Evolutionary conservation across 108 stramenopile species (phyloP).

Genomic region (Skeletonema menzelii): DNA sequence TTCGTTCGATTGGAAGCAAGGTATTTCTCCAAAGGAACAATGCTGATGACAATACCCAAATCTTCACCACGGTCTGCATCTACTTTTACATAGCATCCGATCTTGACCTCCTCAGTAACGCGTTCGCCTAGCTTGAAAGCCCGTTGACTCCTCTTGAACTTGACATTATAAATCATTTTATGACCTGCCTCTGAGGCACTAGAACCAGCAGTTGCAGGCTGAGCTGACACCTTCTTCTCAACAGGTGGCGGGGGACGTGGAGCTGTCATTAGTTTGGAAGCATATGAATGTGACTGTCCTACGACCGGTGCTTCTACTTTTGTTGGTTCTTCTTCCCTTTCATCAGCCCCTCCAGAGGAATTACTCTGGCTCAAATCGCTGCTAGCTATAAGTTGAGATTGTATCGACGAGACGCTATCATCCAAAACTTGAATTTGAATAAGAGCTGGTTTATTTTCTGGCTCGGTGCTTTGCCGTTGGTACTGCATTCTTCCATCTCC

Average conservation of each 20-base stretch:
- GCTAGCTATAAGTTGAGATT: constrained; percentile 5
- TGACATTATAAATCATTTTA: constrained; percentile 84
- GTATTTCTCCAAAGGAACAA: constrained; percentile 66
- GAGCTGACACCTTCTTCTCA: constrained; percentile 19
- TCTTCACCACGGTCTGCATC: constrained; percentile 98
- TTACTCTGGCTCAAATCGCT: constrained; percentile 26
- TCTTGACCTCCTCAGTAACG: constrained; percentile 67
- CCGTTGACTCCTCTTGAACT: constrained; percentile 92
- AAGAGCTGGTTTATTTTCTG: constrained; percentile 16
- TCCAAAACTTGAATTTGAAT: constrained; percentile 6
- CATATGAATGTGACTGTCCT: constrained; percentile 22
- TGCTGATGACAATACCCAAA: constrained; percentile 89
- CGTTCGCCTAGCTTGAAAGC: constrained; percentile 80
- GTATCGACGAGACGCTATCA: background rate
- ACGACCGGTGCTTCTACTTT: constrained; percentile 5
- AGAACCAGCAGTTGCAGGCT: constrained; percentile 41
- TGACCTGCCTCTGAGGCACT: constrained; percentile 53
- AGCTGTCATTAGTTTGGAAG: constrained; percentile 24
- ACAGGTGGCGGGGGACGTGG: constrained; percentile 10
- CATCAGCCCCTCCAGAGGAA: constrained; percentile 19
- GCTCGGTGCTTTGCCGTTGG: constrained; percentile 35
- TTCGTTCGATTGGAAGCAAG: constrained; percentile 42
- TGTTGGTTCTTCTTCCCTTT: constrained; percentile 11
- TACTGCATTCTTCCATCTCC: constrained; percentile 24
- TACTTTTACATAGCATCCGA: constrained; percentile 97